Base-by-base conservation (phyloP, 768 basidiomycete species). In the Holtermanniella nyarrowii region DNA sequence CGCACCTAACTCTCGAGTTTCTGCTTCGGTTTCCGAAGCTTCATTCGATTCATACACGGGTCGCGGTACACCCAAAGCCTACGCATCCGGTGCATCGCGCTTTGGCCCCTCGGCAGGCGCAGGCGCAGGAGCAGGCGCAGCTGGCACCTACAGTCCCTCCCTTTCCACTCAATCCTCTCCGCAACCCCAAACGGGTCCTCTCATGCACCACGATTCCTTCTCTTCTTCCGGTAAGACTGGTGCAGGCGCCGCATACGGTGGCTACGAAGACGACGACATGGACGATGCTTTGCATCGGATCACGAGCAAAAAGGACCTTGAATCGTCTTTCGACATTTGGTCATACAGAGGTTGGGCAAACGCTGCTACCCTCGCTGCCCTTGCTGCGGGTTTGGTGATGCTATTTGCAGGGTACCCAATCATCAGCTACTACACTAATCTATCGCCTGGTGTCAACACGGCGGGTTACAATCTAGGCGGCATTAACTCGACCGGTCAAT, bases 401-500 rank as follows among this genome's bases (percentile, higher is more conserved):
- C 37, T 62, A 26, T 54, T 55, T 46, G 48, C 48, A 37, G 55
- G 59, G 21, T 69, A 66, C 43, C 70, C 67, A 1, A 61, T 69
- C 41, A 49, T 71, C 26, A 49, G 54, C 14, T 64, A 48, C 26
- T 62, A 60, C 44, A 54, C 59, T 37, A 41, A 47, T 7, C 43
- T 42, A 27, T 45, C 49, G 3, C 53, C 55, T 11, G 62, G 60
- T 14, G 42, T 26, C 10, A 53, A 48, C 26, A 62, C 65, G 3
- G 50, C 64, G 2, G 68, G 71, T 2, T 87, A 83, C 62, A 84
- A 83, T 65, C 58, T 86, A 16, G 85, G 86, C 16, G 86, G 85
- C 3, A 83, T 81, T 61, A 87, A 87, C 65, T 77, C 79, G 18
- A 79, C 77, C 16, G 86, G 87, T 31, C 86, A 88, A 74, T 82